These are phyloP conservation scores for Hymenoscyphus salicellus DNA, from an alignment of 2,329 filamentous ascomycete species.

Conservation along the genomic window DNA sequence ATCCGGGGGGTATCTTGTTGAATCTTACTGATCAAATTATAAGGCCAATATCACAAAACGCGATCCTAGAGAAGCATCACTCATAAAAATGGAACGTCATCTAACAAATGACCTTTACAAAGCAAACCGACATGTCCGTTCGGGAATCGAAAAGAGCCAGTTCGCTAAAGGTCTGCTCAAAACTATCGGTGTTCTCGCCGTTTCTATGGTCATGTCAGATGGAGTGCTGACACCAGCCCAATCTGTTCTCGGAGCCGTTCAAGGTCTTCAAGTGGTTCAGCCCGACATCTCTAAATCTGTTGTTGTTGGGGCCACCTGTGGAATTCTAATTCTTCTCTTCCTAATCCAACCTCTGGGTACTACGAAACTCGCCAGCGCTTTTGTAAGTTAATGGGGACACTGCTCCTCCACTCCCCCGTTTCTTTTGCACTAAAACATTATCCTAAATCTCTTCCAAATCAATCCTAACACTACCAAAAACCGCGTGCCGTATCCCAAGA, in stretches of 20 bases:
- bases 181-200: slow-evolving; percentile 60
- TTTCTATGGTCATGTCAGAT: slow-evolving; percentile 63
- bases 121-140: slow-evolving; percentile 51
- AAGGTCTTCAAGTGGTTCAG: slow-evolving; percentile 58
- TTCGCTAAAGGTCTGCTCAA: slow-evolving; percentile 57
- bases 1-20: not conserved
- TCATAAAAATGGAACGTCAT: slow-evolving; percentile 58
- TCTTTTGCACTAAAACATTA: too few relatives aligned
- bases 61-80: slow-evolving; percentile 54
- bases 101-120: slow-evolving; percentile 52
- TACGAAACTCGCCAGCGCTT: slow-evolving; percentile 54
- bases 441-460: too few relatives aligned
- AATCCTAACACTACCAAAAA: too few relatives aligned
- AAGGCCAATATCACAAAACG: slow-evolving; percentile 55
- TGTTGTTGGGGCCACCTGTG: slow-evolving; percentile 62
- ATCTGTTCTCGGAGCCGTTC: slow-evolving; percentile 65
- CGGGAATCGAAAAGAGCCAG: slow-evolving; percentile 54
- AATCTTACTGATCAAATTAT: not conserved
- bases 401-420: too few relatives aligned
- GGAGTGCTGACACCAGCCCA: slow-evolving; percentile 67
- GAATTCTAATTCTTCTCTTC: slow-evolving; percentile 62
- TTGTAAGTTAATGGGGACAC: too few relatives aligned
- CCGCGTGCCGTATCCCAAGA: too few relatives aligned
- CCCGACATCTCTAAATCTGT: slow-evolving; percentile 52
- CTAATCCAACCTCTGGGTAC: slow-evolving; percentile 63